Base-by-base conservation (phyloP, 1,284 basidiomycete genomes). In the Fomitopsis betulina region DNA sequence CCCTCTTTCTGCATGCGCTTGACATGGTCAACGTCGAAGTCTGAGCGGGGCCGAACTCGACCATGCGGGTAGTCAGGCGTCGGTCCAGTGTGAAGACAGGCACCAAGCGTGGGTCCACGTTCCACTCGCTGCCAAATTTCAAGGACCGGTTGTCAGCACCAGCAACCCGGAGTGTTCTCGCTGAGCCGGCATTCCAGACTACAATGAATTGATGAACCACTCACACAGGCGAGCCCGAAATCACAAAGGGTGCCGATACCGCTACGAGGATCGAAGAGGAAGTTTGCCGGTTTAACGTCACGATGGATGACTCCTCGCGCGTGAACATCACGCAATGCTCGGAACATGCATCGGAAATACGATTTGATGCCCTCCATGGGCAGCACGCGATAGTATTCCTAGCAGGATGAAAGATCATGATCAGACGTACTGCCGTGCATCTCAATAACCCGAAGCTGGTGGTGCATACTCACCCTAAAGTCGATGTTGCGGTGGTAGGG, bases 221-320 rank as follows among this genome's bases (percentile, higher is more conserved):
- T 67, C 72, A 94, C 93, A 67, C 93, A 93, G 8, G 95, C 95
- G 2, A 99, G 81, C 23, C 96, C 96, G 73, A 98, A 98, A 73
- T 99, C 96, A 65, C 94, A 96, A 9, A 99, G 76, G 0, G 92
- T 93, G 10, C 97, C 96, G 6, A 87, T 78, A 2, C 91, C 90
- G 4, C 87, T 90, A 47, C 82, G 83, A 33, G 93, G 89, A 72
- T 99, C 93, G 72, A 93, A 99, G 35, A 99, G 81, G 70, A 99
- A 99, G 73, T 99, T 99, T 61, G 96, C 96, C 17, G 96, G 97
- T 71, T 99, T 99, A 67, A 99, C 93, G 73, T 99, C 96, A 38
- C 96, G 93, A 74, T 99, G 96, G 53, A 99, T 92, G 68, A 99
- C 91, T 7, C 84, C 86, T 53, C 93, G 80, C n/a, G 85, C 76